These are phyloP conservation scores for Penicillium fuscoglaucum DNA, from an alignment of 2,329 filamentous ascomycete species.

Conservation along the genomic window DNA sequence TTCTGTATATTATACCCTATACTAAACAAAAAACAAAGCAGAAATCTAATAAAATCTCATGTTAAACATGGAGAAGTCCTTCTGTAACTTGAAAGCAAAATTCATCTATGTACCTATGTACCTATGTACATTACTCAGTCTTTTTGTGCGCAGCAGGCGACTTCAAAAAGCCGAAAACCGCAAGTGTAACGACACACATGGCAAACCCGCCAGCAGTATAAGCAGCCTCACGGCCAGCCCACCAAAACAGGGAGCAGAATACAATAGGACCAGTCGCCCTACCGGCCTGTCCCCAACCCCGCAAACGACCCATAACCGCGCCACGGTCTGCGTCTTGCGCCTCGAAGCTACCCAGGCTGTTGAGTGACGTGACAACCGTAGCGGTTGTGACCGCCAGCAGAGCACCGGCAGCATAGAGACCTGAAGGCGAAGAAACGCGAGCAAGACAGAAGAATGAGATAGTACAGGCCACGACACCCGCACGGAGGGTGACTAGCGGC, in stretches of 20 bases:
- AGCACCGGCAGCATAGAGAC: constrained; percentile 78
- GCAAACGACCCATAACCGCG: constrained; percentile 78
- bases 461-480: constrained; percentile 76
- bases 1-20: constrained; percentile 15
- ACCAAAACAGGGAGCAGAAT: constrained; percentile 98
- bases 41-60: background rate
- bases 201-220: constrained; percentile 79
- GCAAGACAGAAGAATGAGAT: constrained; percentile 78
- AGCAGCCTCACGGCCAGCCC: constrained; percentile 84
- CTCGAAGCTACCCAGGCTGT: constrained; percentile 88
- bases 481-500: constrained; percentile 74
- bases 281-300: constrained; percentile 80
- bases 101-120: background rate
- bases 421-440: constrained; percentile 64
- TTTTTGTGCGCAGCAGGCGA: constrained; percentile 49
- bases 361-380: constrained; percentile 91
- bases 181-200: constrained; percentile 70
- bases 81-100: background rate
- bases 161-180: constrained; percentile 72
- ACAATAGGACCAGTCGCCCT: constrained; percentile 81
- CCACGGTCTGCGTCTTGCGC: constrained; percentile 77
- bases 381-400: constrained; percentile 86
- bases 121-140: background rate
- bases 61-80: background rate
- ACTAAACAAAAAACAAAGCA: background rate